These are phyloP conservation scores for Cutaneotrichosporon sp. DNA, from an alignment of 1,284 basidiomycete genomes.

Conservation along the genomic window DNA sequence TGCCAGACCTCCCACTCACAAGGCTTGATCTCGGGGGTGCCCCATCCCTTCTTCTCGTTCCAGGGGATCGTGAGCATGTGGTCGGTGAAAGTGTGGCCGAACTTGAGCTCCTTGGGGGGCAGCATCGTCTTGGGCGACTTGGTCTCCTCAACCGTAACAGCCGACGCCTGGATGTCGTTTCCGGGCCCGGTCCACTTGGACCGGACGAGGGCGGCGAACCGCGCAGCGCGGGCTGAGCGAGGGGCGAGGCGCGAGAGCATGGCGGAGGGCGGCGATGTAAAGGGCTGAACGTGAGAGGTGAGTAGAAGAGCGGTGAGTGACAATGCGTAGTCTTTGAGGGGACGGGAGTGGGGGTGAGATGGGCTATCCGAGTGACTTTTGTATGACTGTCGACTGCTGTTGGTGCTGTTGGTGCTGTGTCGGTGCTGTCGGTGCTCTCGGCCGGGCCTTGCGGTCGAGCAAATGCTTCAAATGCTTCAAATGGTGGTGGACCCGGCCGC, in stretches of 20 bases:
- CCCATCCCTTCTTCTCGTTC: conserved; percentile 71
- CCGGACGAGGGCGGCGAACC: conserved; percentile 1
- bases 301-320: not conserved
- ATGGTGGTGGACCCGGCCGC: not conserved
- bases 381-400: no score
- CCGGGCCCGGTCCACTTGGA: conserved; percentile 13
- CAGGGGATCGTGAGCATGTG: conserved; percentile 89
- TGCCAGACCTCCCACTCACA: conserved; percentile 55
- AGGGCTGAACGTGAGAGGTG: not conserved
- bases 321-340: no score
- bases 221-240: conserved; percentile 4
- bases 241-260: conserved; percentile 6
- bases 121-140: conserved; percentile 47
- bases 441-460: conserved; percentile 2
- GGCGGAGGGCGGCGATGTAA: no score
- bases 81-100: conserved; percentile 64
- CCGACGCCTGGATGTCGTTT: conserved; percentile 49
- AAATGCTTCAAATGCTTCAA: no score
- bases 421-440: no score
- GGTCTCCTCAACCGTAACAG: conserved; percentile 55
- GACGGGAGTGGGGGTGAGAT: no score
- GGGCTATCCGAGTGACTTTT: no score
- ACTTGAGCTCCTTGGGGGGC: conserved; percentile 49
- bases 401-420: no score
- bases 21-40: conserved; percentile 72